A percentile compares a stretch with the other conserved stretches of the same genome.
phyloP scores from a whole-genome alignment of 176 grass and related monocot genomes.

The Bothriochloa decipiens region DNA sequence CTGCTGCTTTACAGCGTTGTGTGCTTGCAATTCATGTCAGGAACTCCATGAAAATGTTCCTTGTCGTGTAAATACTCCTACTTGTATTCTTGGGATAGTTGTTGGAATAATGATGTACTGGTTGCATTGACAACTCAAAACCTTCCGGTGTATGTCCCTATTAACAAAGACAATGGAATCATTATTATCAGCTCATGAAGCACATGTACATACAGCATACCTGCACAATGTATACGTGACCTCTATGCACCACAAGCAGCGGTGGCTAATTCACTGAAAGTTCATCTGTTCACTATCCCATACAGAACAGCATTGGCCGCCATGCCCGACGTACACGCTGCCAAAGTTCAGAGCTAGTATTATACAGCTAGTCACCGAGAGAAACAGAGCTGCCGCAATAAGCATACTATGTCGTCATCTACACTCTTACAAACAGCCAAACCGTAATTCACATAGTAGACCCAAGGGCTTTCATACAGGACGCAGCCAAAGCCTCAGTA shows the following conservation, averaged over 20 bases:
- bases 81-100: background rate
- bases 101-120: background rate
- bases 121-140: background rate
- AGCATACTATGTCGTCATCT: background rate
- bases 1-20: no score
- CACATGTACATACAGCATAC: background rate
- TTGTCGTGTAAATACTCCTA: background rate
- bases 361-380: background rate
- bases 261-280: background rate
- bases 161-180: background rate
- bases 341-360: background rate
- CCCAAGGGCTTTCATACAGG: background rate
- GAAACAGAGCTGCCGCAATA: background rate
- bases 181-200: background rate
- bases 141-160: background rate
- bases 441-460: slow-evolving; percentile 30
- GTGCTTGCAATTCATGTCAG: background rate
- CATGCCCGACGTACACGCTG: background rate
- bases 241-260: background rate
- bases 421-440: slow-evolving; percentile 24
- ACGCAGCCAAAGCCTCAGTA: background rate
- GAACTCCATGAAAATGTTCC: background rate
- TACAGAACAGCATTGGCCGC: background rate
- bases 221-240: background rate
- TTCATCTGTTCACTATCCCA: background rate